A percentile compares a stretch with the other conserved stretches of the same genome.
phyloP scores from a whole-genome alignment of 768 basidiomycete genomes.

The Trametes elegans region DNA sequence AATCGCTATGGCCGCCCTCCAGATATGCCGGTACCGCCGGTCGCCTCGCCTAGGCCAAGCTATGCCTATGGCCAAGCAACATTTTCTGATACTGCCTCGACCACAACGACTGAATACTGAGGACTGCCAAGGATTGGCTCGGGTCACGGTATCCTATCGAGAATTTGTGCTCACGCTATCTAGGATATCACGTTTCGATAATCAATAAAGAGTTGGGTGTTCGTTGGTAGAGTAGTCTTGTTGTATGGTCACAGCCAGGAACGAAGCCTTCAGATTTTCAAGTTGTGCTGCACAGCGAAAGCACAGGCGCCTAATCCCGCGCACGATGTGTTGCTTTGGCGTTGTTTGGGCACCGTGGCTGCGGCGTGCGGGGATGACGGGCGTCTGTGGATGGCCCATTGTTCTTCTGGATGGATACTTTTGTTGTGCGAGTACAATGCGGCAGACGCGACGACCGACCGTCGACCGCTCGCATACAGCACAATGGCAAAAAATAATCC shows the following conservation, averaged over 20 bases:
- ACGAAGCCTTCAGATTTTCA: too few species aligned
- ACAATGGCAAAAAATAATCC: slow-evolving; percentile 6
- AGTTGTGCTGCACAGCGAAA: too few species aligned
- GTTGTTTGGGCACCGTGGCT: slow-evolving; percentile 17
- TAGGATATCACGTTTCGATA: too few species aligned
- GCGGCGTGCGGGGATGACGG: neutral
- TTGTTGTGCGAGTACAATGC: slow-evolving; percentile 17
- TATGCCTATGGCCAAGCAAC: slow-evolving; percentile 13
- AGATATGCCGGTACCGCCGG: neutral
- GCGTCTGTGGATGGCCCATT: slow-evolving; percentile 8
- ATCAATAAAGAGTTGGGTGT: too few species aligned
- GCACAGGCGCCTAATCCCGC: too few species aligned
- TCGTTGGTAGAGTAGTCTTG: too few species aligned
- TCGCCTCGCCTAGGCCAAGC: slow-evolving; percentile 14
- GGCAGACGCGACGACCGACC: slow-evolving; percentile 6
- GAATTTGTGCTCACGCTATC: too few species aligned
- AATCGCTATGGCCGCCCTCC: neutral
- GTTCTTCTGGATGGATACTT: slow-evolving; percentile 10
- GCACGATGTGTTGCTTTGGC: neutral
- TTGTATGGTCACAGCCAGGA: too few species aligned
- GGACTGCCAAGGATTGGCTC: neutral
- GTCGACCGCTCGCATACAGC: neutral
- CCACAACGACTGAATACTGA: neutral
- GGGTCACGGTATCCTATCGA: too few species aligned
- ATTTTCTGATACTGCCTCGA: slow-evolving; percentile 4